Percentiles rank a stretch among this genome's conserved stretches.
Conservation (phyloP, 108 stramenopile species). For the Cyclotella sp. region DNA sequence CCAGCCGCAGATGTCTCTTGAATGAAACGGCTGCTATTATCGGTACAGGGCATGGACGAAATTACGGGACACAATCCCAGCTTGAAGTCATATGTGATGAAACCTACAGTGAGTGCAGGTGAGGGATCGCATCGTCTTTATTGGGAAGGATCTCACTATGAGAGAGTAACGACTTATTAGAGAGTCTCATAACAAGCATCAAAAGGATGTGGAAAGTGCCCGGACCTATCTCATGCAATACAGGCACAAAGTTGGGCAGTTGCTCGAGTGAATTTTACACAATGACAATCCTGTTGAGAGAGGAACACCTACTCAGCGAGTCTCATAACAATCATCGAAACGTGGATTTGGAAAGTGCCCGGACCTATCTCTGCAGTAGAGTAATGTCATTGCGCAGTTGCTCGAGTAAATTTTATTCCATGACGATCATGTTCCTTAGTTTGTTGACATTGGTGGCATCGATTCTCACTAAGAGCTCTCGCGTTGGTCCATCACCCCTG, state of each 20-base stretch:
- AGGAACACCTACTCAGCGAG: too few species aligned
- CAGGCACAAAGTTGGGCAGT: slow-evolving; percentile 80
- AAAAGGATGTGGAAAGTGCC: slow-evolving; percentile 55
- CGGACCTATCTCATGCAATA: slow-evolving; percentile 88
- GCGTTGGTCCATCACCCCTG: slow-evolving; percentile 70
- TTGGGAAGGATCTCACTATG: slow-evolving; percentile 59
- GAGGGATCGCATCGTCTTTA: slow-evolving; percentile 66
- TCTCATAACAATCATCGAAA: too few species aligned
- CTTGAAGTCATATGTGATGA: slow-evolving; percentile 67
- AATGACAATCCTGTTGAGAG: slow-evolving; percentile 81
- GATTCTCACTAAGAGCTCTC: slow-evolving; percentile 74
- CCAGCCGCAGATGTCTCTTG: slow-evolving; percentile 79
- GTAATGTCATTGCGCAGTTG: slow-evolving; percentile 82
- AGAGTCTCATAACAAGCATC: background rate
- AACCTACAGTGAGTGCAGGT: slow-evolving; percentile 72
- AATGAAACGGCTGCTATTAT: slow-evolving; percentile 87
- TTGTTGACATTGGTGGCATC: slow-evolving; percentile 80
- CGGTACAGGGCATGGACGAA: slow-evolving; percentile 93
- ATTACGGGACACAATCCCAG: slow-evolving; percentile 89
- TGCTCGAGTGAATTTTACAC: slow-evolving; percentile 88
- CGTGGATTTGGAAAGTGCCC: too few species aligned
- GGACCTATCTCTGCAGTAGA: too few species aligned
- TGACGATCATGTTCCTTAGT: slow-evolving; percentile 79
- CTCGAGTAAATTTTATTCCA: slow-evolving; percentile 88
- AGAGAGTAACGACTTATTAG: slow-evolving; percentile 40